A percentile compares a stretch with the other conserved stretches of the same genome.
These are phyloP conservation scores for Geranium brycei DNA, from an alignment of 345 rosid species.

Conservation along the genomic window DNA sequence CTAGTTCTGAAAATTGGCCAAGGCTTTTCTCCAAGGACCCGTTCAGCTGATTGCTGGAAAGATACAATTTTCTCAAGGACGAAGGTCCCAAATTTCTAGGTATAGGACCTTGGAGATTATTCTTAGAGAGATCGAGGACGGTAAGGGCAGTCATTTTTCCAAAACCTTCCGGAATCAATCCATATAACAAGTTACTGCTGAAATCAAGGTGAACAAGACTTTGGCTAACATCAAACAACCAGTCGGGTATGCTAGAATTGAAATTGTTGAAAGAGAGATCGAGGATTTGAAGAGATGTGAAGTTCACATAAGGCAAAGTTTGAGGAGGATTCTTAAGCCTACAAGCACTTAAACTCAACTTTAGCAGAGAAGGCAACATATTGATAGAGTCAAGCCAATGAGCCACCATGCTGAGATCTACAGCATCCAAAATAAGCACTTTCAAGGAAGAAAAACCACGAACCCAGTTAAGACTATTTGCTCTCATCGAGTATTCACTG, in stretches of 20 bases:
- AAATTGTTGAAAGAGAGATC: slow-evolving; percentile 11
- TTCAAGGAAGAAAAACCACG: slow-evolving; percentile 10
- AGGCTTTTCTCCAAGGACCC: not conserved
- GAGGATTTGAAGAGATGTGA: slow-evolving; percentile 14
- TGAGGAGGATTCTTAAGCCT: not conserved
- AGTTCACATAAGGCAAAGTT: not conserved
- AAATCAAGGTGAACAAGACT: slow-evolving; percentile 12
- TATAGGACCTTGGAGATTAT: not conserved
- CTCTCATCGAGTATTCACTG: not conserved
- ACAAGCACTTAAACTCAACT: slow-evolving; percentile 2
- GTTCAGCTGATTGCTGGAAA: slow-evolving; percentile 7
- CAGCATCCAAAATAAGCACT: slow-evolving; percentile 10
- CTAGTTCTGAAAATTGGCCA: slow-evolving; percentile 4
- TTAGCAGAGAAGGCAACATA: slow-evolving; percentile 11
- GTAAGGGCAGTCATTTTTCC: slow-evolving; percentile 7
- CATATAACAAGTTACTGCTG: slow-evolving; percentile 1
- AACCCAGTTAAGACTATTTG: slow-evolving; percentile 14
- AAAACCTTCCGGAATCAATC: slow-evolving; percentile 10
- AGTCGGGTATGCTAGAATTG: slow-evolving; percentile 10
- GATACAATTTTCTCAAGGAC: slow-evolving; percentile 5
- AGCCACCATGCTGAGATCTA: slow-evolving; percentile 3
- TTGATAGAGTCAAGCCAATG: slow-evolving; percentile 8
- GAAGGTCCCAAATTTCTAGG: not conserved
- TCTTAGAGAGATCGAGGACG: too few species aligned
- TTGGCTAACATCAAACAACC: slow-evolving; percentile 9